Conservation (phyloP, 1,284 basidiomycete genomes). For the Phellinidium pouzarii region DNA sequence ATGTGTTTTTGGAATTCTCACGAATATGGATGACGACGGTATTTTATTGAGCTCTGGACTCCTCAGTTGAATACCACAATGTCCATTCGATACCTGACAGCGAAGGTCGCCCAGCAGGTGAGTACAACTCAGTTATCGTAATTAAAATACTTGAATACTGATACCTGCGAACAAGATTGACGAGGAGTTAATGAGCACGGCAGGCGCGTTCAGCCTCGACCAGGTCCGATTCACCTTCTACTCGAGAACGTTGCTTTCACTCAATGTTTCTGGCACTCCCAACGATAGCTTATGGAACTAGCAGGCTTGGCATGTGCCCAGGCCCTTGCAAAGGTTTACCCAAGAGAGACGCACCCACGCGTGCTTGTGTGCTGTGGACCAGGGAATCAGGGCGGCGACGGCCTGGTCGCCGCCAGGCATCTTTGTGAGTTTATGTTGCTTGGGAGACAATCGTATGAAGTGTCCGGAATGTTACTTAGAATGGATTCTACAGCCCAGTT, state of each 20-base stretch:
- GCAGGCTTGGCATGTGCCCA: conserved; percentile 97
- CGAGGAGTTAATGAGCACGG: conserved; percentile 80
- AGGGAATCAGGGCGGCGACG: conserved; percentile 97
- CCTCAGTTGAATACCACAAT: conserved; percentile 32
- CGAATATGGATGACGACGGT: too few relatives aligned
- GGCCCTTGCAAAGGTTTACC: conserved; percentile 73
- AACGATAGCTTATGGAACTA: conserved; percentile 81
- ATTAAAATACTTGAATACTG: neutral
- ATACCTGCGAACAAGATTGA: conserved; percentile 58
- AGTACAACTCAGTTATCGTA: conserved; percentile 5
- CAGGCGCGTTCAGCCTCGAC: conserved; percentile 86
- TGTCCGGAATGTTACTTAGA: neutral
- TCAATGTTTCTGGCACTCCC: neutral
- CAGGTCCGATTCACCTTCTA: conserved; percentile 48
- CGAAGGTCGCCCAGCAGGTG: conserved; percentile 78
- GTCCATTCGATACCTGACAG: conserved; percentile 70
- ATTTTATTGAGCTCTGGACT: neutral
- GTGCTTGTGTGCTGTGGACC: conserved; percentile 95
- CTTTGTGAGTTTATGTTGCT: conserved; percentile 47
- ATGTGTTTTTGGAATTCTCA: too few relatives aligned
- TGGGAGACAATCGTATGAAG: conserved; percentile 1
- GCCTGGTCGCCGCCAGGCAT: conserved; percentile 93
- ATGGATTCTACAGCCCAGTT: conserved; percentile 61
- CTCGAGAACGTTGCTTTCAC: neutral
- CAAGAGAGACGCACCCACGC: conserved; percentile 53